Evolutionary conservation across 352 stramenopile species (phyloP).

Genomic region (Phytophthora boehmeriae): DNA sequence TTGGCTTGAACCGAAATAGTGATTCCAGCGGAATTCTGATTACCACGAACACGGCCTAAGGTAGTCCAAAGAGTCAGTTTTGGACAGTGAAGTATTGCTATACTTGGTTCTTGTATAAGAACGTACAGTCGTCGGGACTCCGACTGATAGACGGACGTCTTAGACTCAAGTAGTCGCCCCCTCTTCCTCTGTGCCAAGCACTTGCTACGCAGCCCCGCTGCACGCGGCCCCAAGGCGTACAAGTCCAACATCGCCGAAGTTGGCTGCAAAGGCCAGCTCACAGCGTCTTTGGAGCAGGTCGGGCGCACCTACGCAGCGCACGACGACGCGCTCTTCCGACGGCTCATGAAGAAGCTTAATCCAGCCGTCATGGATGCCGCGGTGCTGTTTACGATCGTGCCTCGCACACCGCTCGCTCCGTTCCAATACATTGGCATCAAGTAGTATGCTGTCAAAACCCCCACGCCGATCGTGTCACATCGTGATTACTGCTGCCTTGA

Average conservation of each 20-base stretch:
- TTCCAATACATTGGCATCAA: constrained; percentile 90
- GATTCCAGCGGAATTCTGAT: too few relatives aligned
- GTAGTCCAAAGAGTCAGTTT: too few relatives aligned
- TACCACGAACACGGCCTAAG: too few relatives aligned
- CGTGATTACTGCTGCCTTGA: constrained; percentile 89
- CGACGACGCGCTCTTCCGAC: constrained; percentile 76
- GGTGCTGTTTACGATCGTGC: constrained; percentile 82
- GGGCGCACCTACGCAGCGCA: constrained; percentile 78
- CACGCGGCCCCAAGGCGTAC: constrained; percentile 59
- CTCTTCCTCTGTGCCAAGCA: too few relatives aligned
- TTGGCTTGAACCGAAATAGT: too few relatives aligned
- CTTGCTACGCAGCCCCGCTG: too few relatives aligned
- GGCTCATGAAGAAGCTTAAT: constrained; percentile 87
- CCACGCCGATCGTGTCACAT: constrained; percentile 80
- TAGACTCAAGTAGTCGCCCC: too few relatives aligned
- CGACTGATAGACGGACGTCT: too few relatives aligned
- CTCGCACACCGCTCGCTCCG: constrained; percentile 66
- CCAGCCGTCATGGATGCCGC: constrained; percentile 72
- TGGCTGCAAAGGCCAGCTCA: constrained; percentile 67
- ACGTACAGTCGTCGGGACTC: too few relatives aligned
- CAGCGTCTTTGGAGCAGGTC: constrained; percentile 76
- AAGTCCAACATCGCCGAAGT: constrained; percentile 85
- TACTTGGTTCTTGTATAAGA: too few relatives aligned
- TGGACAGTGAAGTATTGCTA: too few relatives aligned
- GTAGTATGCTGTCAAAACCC: constrained; percentile 87